Evolutionary conservation across 495 filamentous ascomycete species (phyloP), one percentile per base, ranked within the genome.

Genomic region (Rhizodiscina lignyota): DNA sequence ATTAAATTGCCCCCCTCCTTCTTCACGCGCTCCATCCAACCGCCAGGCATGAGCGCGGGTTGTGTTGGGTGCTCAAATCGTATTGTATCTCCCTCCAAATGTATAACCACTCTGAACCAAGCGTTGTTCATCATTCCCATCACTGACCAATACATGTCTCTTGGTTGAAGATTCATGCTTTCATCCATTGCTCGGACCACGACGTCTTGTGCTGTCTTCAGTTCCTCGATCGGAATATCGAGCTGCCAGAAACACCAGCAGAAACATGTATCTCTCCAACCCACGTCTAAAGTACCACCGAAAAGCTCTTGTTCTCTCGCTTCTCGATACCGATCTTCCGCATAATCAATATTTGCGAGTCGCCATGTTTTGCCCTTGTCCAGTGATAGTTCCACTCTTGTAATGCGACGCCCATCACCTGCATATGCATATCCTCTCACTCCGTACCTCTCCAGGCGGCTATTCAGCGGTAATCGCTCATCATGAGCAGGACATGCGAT

Each of bases 91-190:
- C 60, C 67, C 42, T 92, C 80, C 38, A 77, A 75, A 28, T 68
- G 72, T 38, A 96, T 82, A 4, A 73, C 67, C 4, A 96, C 66
- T 12, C 87, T 65, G 53, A 77, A 96, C 87, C 87, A 96, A 4
- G 85, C 79, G 48, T 93, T 94, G 52, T 96, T 93, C 87, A 96
- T 96, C 87, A 96, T 96, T 0, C 87, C 87, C 28, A 94, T 59
- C 13, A 94, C 86, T 38, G 71, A 81, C 87, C 87, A 96, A 56
- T 96, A 96, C 79, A 93, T 92, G 45, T 96, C 87, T 39, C 79
- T 64, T 4, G 87, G 86, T 49, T 93, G 85, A 1, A 83, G 61
- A 46, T 75, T 79, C 72, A 96, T 73, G 21, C 77, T 71, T 32
- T 96, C 87, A 48, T 96, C 87, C 82, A 93, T 93, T 3, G 81